Evolutionary conservation across 768 basidiomycete genomes (phyloP), one percentile per base, ranked within the genome.

Genomic region (Tulasnella calospora): DNA sequence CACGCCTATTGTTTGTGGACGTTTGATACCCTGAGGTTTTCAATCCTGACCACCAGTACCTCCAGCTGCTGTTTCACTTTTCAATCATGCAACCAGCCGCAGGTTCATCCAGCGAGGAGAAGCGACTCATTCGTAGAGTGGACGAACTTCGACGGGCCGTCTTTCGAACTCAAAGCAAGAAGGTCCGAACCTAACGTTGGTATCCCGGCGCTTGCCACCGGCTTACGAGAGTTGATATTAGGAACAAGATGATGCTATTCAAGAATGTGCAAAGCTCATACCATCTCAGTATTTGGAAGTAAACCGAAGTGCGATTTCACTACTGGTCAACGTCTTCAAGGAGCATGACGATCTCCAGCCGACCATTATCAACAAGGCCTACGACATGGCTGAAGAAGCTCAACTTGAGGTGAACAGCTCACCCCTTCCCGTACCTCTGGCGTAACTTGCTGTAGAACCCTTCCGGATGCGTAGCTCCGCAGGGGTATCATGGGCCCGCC

Each of bases 331-430:
- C 35, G 36, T 69, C 35, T 76, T 76, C 40, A 46, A 30, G 33
- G 55, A 76, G 5, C 57, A 55, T 61, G 57, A 38, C 30, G 77
- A 78, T 19, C 69, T 78, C n/a, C 77, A 78, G 38, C 70, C 71
- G 77, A 73, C 69, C 3, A 78, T 78, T 55, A 78, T 78, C 67
- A 73, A 78, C 71, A 55, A 44, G 38, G 77, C 77, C 8, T 78
- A 78, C 44, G 77, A 78, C 44, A 71, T 78, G 70, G 77, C 69
- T 23, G 77, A 78, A 78, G 77, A 76, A 76, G 38, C 51, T 61
- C 51, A 76, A 76, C 46, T 40, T 36, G 75, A 76, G 75, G 75
- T 76, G 75, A 76, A 76, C 55, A 76, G 47, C 75, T 57, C 57
- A 35, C 27, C 75, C n/a, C 23, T 76, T 61, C 55, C 35, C 61